Evolutionary conservation across 2,329 filamentous ascomycete species (phyloP).

Genomic region (Alternaria ethzedia): DNA sequence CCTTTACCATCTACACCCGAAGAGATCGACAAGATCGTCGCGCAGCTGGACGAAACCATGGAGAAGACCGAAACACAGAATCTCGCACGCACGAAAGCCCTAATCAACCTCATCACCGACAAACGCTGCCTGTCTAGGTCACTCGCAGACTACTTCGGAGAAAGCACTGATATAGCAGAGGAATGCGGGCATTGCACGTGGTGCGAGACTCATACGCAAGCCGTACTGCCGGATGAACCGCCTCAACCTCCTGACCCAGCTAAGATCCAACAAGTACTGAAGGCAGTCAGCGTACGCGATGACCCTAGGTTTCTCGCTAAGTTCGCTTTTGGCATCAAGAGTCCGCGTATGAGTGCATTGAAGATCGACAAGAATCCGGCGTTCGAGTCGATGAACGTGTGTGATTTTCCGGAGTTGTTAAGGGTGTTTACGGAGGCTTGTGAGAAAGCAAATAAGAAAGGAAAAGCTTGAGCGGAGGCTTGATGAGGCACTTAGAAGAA

Average conservation of each 20-base stretch:
- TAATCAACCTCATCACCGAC: conserved; percentile 62
- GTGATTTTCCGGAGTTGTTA: conserved; percentile 56
- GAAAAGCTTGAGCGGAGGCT: not conserved
- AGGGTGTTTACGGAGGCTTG: conserved; percentile 21
- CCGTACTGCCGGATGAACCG: conserved; percentile 49
- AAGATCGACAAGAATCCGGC: conserved; percentile 52
- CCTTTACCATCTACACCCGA: conserved; percentile 52
- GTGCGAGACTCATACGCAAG: conserved; percentile 45
- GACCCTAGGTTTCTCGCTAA: conserved; percentile 66
- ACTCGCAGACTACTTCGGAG: conserved; percentile 65
- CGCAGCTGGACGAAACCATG: conserved; percentile 59
- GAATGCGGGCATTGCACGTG: conserved; percentile 65
- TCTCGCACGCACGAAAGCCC: conserved; percentile 57
- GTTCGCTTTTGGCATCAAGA: conserved; percentile 68
- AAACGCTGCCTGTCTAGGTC: conserved; percentile 59
- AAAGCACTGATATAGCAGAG: conserved; percentile 51
- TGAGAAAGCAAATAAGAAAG: not conserved
- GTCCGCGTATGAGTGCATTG: conserved; percentile 59
- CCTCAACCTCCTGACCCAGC: conserved; percentile 49
- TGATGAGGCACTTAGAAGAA: not conserved
- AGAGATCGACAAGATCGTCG: conserved; percentile 55
- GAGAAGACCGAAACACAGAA: conserved; percentile 61
- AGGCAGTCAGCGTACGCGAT: conserved; percentile 56
- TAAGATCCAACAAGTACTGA: conserved; percentile 55
- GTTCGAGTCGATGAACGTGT: conserved; percentile 63